phyloP scores from a whole-genome alignment of 257 asterid species.

The Penstemon davidsonii region DNA sequence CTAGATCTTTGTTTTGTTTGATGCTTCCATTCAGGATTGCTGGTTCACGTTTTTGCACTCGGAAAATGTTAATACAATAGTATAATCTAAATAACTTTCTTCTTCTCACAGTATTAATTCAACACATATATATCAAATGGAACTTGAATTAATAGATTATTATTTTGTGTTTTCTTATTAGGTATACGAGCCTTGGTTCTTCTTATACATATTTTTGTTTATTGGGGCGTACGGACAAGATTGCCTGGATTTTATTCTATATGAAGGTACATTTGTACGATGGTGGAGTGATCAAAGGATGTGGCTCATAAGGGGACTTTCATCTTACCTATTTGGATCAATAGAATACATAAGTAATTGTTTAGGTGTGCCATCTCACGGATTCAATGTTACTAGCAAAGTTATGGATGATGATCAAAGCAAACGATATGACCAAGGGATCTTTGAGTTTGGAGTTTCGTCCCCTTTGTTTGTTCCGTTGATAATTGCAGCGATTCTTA shows the following conservation, averaged over 20 bases:
- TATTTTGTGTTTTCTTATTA: slow-evolving; percentile 10
- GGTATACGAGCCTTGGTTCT: slow-evolving; percentile 48
- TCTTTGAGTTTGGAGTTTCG: slow-evolving; percentile 42
- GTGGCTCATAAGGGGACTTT: slow-evolving; percentile 46
- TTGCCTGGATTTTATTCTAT: slow-evolving; percentile 42
- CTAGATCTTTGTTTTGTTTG: too few relatives aligned
- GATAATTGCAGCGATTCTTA: slow-evolving; percentile 31
- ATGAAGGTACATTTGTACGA: slow-evolving; percentile 39
- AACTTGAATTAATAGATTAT: not conserved
- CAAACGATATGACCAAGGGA: slow-evolving; percentile 43
- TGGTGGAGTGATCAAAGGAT: slow-evolving; percentile 63
- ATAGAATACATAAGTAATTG: slow-evolving; percentile 34
- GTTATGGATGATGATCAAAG: slow-evolving; percentile 42
- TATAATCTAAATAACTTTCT: too few relatives aligned
- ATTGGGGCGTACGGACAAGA: slow-evolving; percentile 67
- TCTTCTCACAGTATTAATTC: too few relatives aligned
- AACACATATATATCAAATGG: not conserved
- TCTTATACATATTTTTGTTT: slow-evolving; percentile 47
- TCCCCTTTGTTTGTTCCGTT: slow-evolving; percentile 48
- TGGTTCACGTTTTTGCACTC: too few relatives aligned
- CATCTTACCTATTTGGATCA: slow-evolving; percentile 34
- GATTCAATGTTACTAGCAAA: slow-evolving; percentile 53
- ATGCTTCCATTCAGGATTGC: too few relatives aligned
- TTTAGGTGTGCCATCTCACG: slow-evolving; percentile 42
- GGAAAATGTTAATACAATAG: too few relatives aligned